Base-by-base conservation (phyloP, 1,284 basidiomycete genomes). In the Ustilago xerochloae region DNA sequence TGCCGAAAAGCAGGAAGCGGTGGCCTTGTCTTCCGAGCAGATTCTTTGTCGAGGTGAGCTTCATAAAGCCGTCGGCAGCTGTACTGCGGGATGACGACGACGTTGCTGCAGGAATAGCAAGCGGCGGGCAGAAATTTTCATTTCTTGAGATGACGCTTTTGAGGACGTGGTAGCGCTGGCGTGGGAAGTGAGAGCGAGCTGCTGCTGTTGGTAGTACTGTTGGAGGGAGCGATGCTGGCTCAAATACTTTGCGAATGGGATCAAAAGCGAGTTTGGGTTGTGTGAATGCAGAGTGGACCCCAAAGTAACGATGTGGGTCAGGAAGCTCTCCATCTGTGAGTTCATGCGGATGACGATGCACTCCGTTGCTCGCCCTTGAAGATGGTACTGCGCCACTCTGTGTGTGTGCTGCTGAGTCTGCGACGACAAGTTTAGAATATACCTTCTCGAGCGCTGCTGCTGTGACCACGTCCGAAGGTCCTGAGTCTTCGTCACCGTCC, bases 211-310 rank as follows among this genome's bases (percentile, higher is more conserved):
- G 64, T 0, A 84, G 68, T n/a, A 80, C 51, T 12, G 70, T 69
- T 2, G 75, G 35, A 2, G 43, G 10, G 6, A 59, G 16, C 41
- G 50, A 22, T 39, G 55, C 49, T 18, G 62, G 55, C 77, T 93
- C 92, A 79, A 96, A 97, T 2, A 91, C 90, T 52, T 91, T 91
- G 64, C 93, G 87, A 76, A 94, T 91, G 22, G 88, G 87, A 33
- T 94, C 93, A 89, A 94, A 99, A 76, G 90, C 89, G 89, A 94
- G 92, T 9, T 90, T 87, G 0, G 96, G 96, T 93, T 98, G 97
- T 35, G 94, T 91, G 77, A 95, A 97, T 10, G 95, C 91, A 83
- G 97, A 90, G 33, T 98, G 87, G 62, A 98, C 88, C 72, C 90
- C 90, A 48, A 99, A 87, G 84, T 96, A 93, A 24, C 89, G 89